Evolutionary conservation across 2,329 filamentous ascomycete genomes (phyloP).

Genomic region (Aspergillus tanneri): DNA sequence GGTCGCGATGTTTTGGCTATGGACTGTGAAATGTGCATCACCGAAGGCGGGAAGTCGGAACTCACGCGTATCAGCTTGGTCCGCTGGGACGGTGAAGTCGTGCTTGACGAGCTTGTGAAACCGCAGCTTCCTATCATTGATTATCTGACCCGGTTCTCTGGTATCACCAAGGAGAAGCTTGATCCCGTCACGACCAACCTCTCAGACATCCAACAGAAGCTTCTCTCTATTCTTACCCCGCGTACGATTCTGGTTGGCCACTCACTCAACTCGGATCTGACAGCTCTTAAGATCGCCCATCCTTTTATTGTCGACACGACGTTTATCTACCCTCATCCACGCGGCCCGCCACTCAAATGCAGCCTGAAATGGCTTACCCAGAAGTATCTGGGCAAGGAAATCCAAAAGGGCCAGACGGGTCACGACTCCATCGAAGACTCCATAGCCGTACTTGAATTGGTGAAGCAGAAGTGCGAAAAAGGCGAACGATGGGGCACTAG

Average conservation of each 20-base stretch:
- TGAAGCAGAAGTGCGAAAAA: conserved; percentile 94
- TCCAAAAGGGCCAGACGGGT: conserved; percentile 76
- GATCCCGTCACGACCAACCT: conserved; percentile 80
- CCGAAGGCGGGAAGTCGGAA: conserved; percentile 73
- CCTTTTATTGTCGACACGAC: conserved; percentile 93
- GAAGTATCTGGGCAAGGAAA: conserved; percentile 81
- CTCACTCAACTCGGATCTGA: conserved; percentile 58
- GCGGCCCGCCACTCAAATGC: conserved; percentile 84
- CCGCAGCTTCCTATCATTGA: conserved; percentile 83
- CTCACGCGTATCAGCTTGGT: conserved; percentile 87
- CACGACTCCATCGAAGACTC: conserved; percentile 95
- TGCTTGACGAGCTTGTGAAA: conserved; percentile 90
- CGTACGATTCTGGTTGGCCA: conserved; percentile 49
- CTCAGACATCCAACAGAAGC: conserved; percentile 73
- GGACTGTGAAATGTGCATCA: conserved; percentile 98
- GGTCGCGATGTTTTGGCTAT: conserved; percentile 77
- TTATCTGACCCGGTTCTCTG: conserved; percentile 88
- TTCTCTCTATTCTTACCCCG: conserved; percentile 65
- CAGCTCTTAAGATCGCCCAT: conserved; percentile 80
- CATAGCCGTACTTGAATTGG: conserved; percentile 82
- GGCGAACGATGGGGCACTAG: conserved; percentile 81
- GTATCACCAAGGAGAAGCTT: conserved; percentile 85
- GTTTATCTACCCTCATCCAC: conserved; percentile 84
- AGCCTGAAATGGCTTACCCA: conserved; percentile 85
- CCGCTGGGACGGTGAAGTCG: conserved; percentile 75